These are phyloP conservation scores for Heimioporus sp. DNA, from an alignment of 768 basidiomycete genomes.

Conservation along the genomic window DNA sequence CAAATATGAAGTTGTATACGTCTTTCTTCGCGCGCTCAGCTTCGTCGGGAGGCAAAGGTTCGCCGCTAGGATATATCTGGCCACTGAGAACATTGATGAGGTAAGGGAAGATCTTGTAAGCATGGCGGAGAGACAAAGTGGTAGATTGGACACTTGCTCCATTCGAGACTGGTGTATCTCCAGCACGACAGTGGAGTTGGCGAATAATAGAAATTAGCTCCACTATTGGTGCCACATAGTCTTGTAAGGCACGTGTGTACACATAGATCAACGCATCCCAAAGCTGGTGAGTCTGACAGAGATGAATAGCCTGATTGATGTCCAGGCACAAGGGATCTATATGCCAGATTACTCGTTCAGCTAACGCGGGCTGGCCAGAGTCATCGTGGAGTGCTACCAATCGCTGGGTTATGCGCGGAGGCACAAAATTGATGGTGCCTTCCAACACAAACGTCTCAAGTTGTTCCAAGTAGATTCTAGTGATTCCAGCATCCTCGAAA, in stretches of 20 bases:
- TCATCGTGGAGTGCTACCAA: conserved; percentile 78
- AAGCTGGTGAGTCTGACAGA: conserved; percentile 80
- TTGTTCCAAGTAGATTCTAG: conserved; percentile 76
- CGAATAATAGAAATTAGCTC: conserved; percentile 79
- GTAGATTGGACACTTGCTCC: conserved; percentile 14
- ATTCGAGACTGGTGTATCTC: conserved; percentile 3
- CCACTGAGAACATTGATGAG: conserved; percentile 80
- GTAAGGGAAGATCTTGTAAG: conserved; percentile 92
- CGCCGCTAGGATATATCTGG: conserved; percentile 81
- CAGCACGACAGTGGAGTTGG: conserved; percentile 21
- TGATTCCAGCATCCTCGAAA: conserved; percentile 82
- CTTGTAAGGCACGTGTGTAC: conserved; percentile 82
- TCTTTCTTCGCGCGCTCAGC: conserved; percentile 66
- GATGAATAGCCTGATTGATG: conserved; percentile 84
- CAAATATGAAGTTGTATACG: conserved; percentile 83
- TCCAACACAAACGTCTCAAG: conserved; percentile 82
- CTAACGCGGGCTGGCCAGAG: conserved; percentile 64
- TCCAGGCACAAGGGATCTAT: conserved; percentile 90
- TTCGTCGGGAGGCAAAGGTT: conserved; percentile 63
- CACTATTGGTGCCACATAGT: conserved; percentile 88
- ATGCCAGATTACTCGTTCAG: conserved; percentile 93
- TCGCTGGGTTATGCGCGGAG: conserved; percentile 85
- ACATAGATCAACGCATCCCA: conserved; percentile 96
- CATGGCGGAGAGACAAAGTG: conserved; percentile 49
- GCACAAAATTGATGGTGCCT: conserved; percentile 68